Conservation (phyloP, 2,329 filamentous ascomycete species). For the Cryphonectria carpinicola region DNA sequence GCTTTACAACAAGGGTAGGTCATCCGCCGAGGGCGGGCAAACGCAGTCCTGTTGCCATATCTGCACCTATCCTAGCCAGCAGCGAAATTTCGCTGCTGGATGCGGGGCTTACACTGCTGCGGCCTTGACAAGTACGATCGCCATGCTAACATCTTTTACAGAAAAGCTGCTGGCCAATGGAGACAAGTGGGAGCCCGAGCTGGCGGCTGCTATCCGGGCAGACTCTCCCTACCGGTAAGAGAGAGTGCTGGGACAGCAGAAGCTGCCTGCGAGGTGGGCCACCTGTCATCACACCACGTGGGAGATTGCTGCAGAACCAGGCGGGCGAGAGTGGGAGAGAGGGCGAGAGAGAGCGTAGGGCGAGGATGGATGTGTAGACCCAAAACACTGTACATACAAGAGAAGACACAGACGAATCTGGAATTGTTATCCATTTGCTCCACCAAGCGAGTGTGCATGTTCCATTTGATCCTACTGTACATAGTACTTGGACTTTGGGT, state of each 20-base stretch:
- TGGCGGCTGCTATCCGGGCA: conserved; percentile 88
- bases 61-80: neutral
- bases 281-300: neutral
- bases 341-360: neutral
- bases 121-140: neutral
- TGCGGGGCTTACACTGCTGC: neutral
- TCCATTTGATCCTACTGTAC: neutral
- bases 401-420: neutral
- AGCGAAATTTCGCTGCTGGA: neutral
- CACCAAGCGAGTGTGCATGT: neutral
- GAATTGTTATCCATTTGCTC: neutral
- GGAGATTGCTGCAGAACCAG: neutral
- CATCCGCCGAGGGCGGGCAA: conserved; percentile 32
- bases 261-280: neutral
- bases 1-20: conserved; percentile 86
- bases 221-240: conserved; percentile 89
- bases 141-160: conserved; percentile 37
- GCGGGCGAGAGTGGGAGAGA: neutral
- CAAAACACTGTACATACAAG: conserved; percentile 8
- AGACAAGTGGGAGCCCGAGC: conserved; percentile 97
- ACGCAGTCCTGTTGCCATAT: neutral
- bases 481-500: neutral
- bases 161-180: conserved; percentile 88
- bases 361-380: neutral
- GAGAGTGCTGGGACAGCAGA: neutral